Percentiles rank a stretch among this genome's conserved stretches.
These are phyloP conservation scores for Collybia sp. DNA, from an alignment of 768 basidiomycete species.

Conservation along the genomic window DNA sequence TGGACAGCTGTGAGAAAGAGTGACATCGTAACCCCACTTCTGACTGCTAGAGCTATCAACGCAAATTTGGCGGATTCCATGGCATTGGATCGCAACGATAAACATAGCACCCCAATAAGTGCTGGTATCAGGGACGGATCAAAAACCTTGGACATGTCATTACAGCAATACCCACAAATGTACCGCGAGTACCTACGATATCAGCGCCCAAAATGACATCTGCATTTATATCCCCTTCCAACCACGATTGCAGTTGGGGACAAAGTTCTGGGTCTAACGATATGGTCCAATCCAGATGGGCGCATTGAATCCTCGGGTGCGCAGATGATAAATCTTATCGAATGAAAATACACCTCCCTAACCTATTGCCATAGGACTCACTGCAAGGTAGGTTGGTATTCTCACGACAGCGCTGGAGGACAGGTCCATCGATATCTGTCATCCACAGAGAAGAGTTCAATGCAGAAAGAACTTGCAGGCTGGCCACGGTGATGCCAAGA, in stretches of 20 bases:
- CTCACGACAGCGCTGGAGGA: slow-evolving; percentile 53
- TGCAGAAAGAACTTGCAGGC: slow-evolving; percentile 36
- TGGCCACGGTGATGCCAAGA: slow-evolving; percentile 57
- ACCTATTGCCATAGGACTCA: slow-evolving; percentile 36
- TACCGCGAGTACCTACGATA: slow-evolving; percentile 29
- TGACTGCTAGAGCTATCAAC: slow-evolving; percentile 48
- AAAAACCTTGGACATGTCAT: slow-evolving; percentile 47
- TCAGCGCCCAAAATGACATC: slow-evolving; percentile 74
- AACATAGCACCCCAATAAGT: slow-evolving; percentile 43
- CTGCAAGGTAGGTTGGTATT: slow-evolving; percentile 68
- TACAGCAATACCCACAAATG: neutral
- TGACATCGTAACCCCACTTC: slow-evolving; percentile 50
- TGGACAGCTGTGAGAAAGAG: slow-evolving; percentile 35
- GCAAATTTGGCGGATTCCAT: slow-evolving; percentile 18
- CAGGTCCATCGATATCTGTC: slow-evolving; percentile 63
- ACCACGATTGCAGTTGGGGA: slow-evolving; percentile 19
- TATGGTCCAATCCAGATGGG: slow-evolving; percentile 63
- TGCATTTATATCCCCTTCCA: slow-evolving; percentile 39
- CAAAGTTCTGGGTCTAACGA: slow-evolving; percentile 33
- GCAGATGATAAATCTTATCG: slow-evolving; percentile 49
- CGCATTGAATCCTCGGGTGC: slow-evolving; percentile 40
- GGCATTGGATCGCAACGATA: slow-evolving; percentile 32
- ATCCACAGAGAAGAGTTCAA: slow-evolving; percentile 32
- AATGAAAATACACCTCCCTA: neutral
- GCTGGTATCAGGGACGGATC: slow-evolving; percentile 59